Percentiles rank a stretch among this genome's conserved stretches.
These are phyloP conservation scores for Trichosporon ovoides DNA, from an alignment of 1,284 basidiomycete genomes.

Conservation along the genomic window DNA sequence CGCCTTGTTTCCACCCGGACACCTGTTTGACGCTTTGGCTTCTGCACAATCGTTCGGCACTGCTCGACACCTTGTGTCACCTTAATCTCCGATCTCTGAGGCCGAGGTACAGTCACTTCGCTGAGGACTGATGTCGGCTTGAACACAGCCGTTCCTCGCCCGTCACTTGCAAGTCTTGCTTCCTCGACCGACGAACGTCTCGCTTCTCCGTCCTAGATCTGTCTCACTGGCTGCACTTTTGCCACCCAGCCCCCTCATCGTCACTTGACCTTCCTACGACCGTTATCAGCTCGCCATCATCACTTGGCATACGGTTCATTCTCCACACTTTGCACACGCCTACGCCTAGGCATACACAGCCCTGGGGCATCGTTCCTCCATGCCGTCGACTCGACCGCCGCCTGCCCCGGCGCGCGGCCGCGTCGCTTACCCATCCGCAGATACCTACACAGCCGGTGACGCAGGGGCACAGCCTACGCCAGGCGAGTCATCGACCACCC, in stretches of 20 bases:
- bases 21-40: too few relatives aligned
- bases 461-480: conserved; percentile 15
- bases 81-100: too few relatives aligned
- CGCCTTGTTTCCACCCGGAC: too few relatives aligned
- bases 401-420: conserved; percentile 35
- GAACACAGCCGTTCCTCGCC: neutral
- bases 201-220: neutral
- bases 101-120: too few relatives aligned
- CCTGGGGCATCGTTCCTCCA: conserved; percentile 12
- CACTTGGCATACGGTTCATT: neutral
- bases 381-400: conserved; percentile 43
- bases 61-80: too few relatives aligned
- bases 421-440: conserved; percentile 39
- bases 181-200: neutral
- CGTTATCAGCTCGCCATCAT: neutral
- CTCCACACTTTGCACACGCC: conserved; percentile 9
- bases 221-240: neutral
- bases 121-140: neutral
- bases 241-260: too few relatives aligned
- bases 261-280: neutral
- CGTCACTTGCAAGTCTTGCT: neutral
- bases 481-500: conserved; percentile 2
- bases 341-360: neutral
- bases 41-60: too few relatives aligned
- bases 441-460: conserved; percentile 37